A percentile compares a stretch with the other conserved stretches of the same genome.
phyloP scores from a whole-genome alignment of 2,329 filamentous ascomycete species.

The Aspergillaceae sp. region DNA sequence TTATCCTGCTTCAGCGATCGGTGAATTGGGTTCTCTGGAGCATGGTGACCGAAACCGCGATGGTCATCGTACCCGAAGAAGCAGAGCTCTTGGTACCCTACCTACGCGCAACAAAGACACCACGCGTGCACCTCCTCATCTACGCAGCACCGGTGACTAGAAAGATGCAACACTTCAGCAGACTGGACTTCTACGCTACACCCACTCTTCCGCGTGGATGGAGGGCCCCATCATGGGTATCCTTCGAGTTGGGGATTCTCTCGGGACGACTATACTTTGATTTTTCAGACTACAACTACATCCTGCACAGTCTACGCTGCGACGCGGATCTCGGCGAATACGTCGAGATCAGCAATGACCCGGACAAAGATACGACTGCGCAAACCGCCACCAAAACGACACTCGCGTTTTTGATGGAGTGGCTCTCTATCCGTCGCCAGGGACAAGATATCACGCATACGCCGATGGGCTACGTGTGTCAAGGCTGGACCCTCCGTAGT shows the following conservation, averaged over 20 bases:
- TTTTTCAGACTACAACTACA: constrained; percentile 15
- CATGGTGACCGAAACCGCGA: constrained; percentile 35
- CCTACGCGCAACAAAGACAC: constrained; percentile 18
- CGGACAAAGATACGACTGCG: neutral
- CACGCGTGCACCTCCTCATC: constrained; percentile 40
- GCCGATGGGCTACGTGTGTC: constrained; percentile 29
- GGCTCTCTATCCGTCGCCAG: constrained; percentile 22
- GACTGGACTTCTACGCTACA: constrained; percentile 44
- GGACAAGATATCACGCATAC: constrained; percentile 29
- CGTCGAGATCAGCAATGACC: neutral
- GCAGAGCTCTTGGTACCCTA: constrained; percentile 47
- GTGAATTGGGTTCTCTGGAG: constrained; percentile 58
- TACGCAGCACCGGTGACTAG: constrained; percentile 55
- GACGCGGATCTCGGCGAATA: neutral
- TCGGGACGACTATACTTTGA: constrained; percentile 50
- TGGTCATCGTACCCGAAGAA: constrained; percentile 57
- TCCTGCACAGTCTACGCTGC: neutral
- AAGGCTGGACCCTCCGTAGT: constrained; percentile 16
- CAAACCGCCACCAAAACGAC: constrained; percentile 15
- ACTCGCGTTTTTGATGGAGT: constrained; percentile 26
- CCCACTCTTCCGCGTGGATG: constrained; percentile 39
- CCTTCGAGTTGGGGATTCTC: constrained; percentile 52
- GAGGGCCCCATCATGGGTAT: constrained; percentile 45
- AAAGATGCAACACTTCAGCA: constrained; percentile 53
- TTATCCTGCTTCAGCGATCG: constrained; percentile 3